Percentiles rank a stretch among this genome's conserved stretches.
These are phyloP conservation scores for Talaromyces funiculosus DNA, from an alignment of 2,329 filamentous ascomycete genomes.

Conservation along the genomic window DNA sequence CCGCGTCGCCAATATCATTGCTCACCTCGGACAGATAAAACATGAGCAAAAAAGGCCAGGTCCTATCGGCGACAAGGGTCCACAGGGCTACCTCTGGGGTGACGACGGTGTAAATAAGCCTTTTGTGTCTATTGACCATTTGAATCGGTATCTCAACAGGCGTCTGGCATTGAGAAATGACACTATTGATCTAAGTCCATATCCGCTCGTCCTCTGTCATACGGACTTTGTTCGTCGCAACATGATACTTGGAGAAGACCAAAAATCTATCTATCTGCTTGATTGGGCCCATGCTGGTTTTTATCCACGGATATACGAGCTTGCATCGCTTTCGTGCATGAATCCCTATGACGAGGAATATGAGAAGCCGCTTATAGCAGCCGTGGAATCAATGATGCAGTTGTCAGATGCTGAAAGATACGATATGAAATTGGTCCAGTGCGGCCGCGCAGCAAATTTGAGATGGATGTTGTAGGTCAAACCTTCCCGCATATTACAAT, in stretches of 20 bases:
- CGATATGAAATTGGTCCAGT: constrained; percentile 17
- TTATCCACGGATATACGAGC: constrained; percentile 22
- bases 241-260: constrained; percentile 22
- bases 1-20: constrained; percentile 16
- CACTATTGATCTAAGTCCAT: constrained; percentile 18
- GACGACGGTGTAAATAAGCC: constrained; percentile 15
- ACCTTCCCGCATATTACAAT: neutral
- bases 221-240: constrained; percentile 24
- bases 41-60: constrained; percentile 16
- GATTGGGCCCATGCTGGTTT: constrained; percentile 23
- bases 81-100: constrained; percentile 20
- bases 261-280: constrained; percentile 19
- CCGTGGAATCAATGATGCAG: constrained; percentile 13
- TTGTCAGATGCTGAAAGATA: constrained; percentile 21
- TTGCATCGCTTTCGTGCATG: constrained; percentile 17
- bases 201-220: constrained; percentile 24
- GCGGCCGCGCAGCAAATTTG: constrained; percentile 16
- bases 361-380: constrained; percentile 16
- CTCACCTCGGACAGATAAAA: constrained; percentile 16
- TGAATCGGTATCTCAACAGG: constrained; percentile 10
- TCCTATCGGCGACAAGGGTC: constrained; percentile 18
- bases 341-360: constrained; percentile 18
- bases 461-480: constrained; percentile 17
- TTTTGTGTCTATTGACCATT: constrained; percentile 11
- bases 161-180: constrained; percentile 16